Evolutionary conservation across 192 early-diverging fungal genomes (phyloP), one percentile per base, ranked within the genome.

Genomic region (Backusella psychrophila): DNA sequence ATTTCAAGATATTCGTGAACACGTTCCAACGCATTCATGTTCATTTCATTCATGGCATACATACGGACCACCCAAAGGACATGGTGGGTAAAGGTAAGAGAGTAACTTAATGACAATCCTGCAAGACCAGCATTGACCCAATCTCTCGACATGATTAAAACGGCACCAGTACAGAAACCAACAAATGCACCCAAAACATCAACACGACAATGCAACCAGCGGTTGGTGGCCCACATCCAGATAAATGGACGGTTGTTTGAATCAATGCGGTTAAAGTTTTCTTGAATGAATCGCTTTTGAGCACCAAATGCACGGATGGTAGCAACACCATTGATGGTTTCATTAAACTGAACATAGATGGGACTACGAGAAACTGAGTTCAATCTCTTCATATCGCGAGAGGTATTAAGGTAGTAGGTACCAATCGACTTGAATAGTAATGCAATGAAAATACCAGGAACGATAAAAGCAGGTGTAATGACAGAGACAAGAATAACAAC

Each of bases 371-470:
- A 87, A 36, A 90, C 86, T 0, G 93, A 91, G 83, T 96, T 94
- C 11, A 96, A 79, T 29, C 97, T 89, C 88, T 98, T 96, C 65
- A 98, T 82, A 78, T 97, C 96, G 49, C 97, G 88, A 6, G 94
- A 93, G 6, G 92, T 85, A 5, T 85, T 87, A 44, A 97, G 82
- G 67, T 96, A 97, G 77, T 90, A 89, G 0, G 78, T 59, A 23
- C 90, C 91, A 67, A 96, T 83, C 53, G 83, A 72, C 12, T 85
- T 81, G 77, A 92, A 96, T 19, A 92, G 31, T 1, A 71, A 69
- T 2, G 88, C 77, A 31, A 93, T 85, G 71, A 89, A 80, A n/a
- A 84, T 71, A 1, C 90, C 89, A 3, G 92, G 86, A 8, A 93
- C 36, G 63, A 95, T 82, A 74, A 96, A 96, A 8, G 83, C 53